These are phyloP conservation scores for Termitomyces sp. DNA, from an alignment of 1,284 basidiomycete species.

Conservation along the genomic window DNA sequence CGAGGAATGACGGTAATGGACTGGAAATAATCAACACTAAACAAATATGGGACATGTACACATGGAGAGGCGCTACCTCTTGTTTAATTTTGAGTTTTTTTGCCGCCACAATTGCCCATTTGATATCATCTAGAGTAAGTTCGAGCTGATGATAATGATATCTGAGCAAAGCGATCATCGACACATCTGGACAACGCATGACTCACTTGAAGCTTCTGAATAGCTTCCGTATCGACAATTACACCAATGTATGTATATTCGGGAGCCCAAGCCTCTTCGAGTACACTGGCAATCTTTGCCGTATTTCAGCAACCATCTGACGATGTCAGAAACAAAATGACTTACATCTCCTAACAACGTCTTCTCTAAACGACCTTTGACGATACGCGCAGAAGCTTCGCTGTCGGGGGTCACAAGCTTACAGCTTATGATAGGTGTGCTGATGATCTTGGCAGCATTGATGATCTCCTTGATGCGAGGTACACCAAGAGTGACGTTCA, in stretches of 20 bases:
- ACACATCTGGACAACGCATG: background rate
- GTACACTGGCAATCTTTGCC: slow-evolving; percentile 78
- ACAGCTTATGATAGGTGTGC: slow-evolving; percentile 97
- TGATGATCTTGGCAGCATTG: slow-evolving; percentile 96
- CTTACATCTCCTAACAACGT: slow-evolving; percentile 90
- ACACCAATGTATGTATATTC: slow-evolving; percentile 92
- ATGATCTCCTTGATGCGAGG: slow-evolving; percentile 99
- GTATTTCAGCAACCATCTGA: background rate
- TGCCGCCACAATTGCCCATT: slow-evolving; percentile 82
- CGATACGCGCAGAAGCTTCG: slow-evolving; percentile 91
- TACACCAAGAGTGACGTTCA: slow-evolving; percentile 99
- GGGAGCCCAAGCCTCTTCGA: slow-evolving; percentile 95
- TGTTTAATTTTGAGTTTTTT: slow-evolving; percentile 94
- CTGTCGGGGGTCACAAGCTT: slow-evolving; percentile 82
- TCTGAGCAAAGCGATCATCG: slow-evolving; percentile 6
- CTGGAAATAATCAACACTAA: slow-evolving; percentile 30
- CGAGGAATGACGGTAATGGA: slow-evolving; percentile 70
- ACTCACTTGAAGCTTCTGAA: slow-evolving; percentile 82
- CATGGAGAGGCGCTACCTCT: slow-evolving; percentile 44
- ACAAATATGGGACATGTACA: background rate
- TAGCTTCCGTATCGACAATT: slow-evolving; percentile 87
- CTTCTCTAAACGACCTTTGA: slow-evolving; percentile 95
- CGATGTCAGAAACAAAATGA: slow-evolving; percentile 16
- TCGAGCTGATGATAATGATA: slow-evolving; percentile 61
- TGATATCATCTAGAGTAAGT: slow-evolving; percentile 89